phyloP scores from a whole-genome alignment of 2,329 filamentous ascomycete genomes.

The Elsinoe australis region DNA sequence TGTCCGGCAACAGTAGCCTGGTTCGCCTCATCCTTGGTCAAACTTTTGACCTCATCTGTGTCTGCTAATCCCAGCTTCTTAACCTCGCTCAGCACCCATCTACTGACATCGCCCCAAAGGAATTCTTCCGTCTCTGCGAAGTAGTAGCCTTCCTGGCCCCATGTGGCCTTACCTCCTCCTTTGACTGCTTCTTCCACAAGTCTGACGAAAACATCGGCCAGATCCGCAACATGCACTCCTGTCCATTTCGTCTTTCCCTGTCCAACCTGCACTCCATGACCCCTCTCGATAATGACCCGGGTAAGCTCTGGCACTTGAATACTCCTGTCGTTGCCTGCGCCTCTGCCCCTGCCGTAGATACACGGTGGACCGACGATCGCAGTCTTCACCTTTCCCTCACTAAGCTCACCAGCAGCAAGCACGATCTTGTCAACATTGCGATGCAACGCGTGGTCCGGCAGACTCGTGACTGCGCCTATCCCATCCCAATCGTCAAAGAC shows the following conservation, averaged over 20 bases:
- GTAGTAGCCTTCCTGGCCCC: slow-evolving; percentile 59
- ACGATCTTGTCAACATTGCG: slow-evolving; percentile 64
- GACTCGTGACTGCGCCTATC: slow-evolving; percentile 46
- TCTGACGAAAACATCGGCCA: slow-evolving; percentile 48
- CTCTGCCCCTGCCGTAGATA: slow-evolving; percentile 51
- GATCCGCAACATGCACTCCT: slow-evolving; percentile 55
- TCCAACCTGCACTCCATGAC: slow-evolving; percentile 50
- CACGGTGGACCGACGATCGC: slow-evolving; percentile 60
- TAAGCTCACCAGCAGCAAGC: slow-evolving; percentile 40
- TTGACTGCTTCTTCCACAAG: slow-evolving; percentile 48
- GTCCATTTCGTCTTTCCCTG: slow-evolving; percentile 49
- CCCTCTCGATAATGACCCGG: slow-evolving; percentile 43
- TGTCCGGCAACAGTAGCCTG: slow-evolving; percentile 43
- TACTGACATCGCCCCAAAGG: slow-evolving; percentile 44
- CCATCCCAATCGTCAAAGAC: slow-evolving; percentile 55
- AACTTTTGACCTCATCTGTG: slow-evolving; percentile 29
- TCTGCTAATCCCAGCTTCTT: slow-evolving; percentile 47
- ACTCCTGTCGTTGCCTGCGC: slow-evolving; percentile 48
- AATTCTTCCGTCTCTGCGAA: slow-evolving; percentile 57
- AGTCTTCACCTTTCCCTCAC: slow-evolving; percentile 48
- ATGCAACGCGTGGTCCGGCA: slow-evolving; percentile 55
- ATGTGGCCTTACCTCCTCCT: slow-evolving; percentile 39
- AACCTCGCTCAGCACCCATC: slow-evolving; percentile 37
- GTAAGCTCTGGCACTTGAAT: slow-evolving; percentile 53
- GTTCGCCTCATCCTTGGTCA: slow-evolving; percentile 39